Base-by-base conservation (phyloP, 192 early-diverging fungal species). In the Entophlyctis luteolus region DNA sequence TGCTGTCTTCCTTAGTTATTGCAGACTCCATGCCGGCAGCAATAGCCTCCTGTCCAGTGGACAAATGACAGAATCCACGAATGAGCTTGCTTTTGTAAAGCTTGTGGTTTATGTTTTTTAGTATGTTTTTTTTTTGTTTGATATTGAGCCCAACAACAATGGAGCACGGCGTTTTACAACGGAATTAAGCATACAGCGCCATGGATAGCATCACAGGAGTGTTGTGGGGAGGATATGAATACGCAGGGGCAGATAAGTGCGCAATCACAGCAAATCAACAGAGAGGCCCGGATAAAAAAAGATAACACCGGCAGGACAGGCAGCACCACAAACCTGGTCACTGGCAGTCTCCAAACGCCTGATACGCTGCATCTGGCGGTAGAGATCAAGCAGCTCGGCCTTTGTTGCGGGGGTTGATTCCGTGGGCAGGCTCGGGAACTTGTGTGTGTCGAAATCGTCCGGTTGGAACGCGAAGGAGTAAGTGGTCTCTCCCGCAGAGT, bases 61-160 rank as follows among this genome's bases (percentile, higher is more conserved):
- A 95, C 83, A 98, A 81, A 79, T 98, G 96, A 81, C 94, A 96
- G 89, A 98, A 98, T 60, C 94, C 94, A 55, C 94, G 89, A 71
- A 98, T 96, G 78, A 91, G 79, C 80, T 96, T 96, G 65, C 87
- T 85, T 84, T 98, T 98, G 88, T 98, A 98, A 60, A 93, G 86
- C 70, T 87, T 83, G 31, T 20, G 0, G 36, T n/a, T n/a, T n/a
- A n/a, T n/a, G n/a, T n/a, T n/a, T n/a, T n/a, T n/a, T n/a, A n/a
- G n/a, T n/a, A n/a, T n/a, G n/a, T n/a, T n/a, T n/a, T n/a, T n/a
- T n/a, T n/a, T n/a, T n/a, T n/a, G n/a, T n/a, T n/a, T n/a, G n/a
- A n/a, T n/a, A n/a, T n/a, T n/a, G n/a, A n/a, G n/a, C n/a, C n/a
- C n/a, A n/a, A n/a, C n/a, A n/a, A n/a, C n/a, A n/a, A n/a, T n/a